Evolutionary conservation across 768 basidiomycete genomes (phyloP), one percentile per base, ranked within the genome.

Genomic region (Russula sp.): DNA sequence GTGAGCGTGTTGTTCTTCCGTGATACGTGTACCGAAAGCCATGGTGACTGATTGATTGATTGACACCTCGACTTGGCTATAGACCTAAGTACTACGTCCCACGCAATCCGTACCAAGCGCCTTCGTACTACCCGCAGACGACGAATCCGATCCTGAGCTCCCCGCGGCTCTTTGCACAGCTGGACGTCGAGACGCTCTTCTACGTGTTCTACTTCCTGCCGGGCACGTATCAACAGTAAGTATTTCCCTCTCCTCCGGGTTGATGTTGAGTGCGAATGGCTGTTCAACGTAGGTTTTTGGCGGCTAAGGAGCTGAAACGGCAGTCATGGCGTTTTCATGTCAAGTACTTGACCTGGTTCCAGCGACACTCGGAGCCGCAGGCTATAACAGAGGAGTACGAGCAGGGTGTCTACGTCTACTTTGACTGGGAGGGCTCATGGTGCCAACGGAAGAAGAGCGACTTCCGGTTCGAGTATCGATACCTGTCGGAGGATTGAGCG

Each of bases 301-400:
- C 97, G 2, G 97, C 97, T 6, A 93, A 92, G 73, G 97, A 99
- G 76, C 80, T 99, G 68, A 98, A 98, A 79, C 84, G 90, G 56
- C 96, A 98, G 74, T 94, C 93, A 46, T 99, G 97, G 97, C 87
- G 97, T 55, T 99, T 98, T 81, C 97, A 99, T 75, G 92, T 98
- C 66, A 98, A 98, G 77, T 99, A 98, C 74, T 79, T 99, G 65
- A 99, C 97, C 34, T 99, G 97, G 95, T 99, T 99, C 85, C 97
- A 98, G 75, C 86, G 97, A 42, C 93, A 97, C 72, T 94, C 93
- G 26, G 95, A 98, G 72, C 97, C 97, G 10, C 93, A 96, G 72
- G 94, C 94, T 1, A 98, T 99, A 74, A 99, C 97, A 58, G 96
- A 98, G 71, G 96, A 98, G 74, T 99, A 98, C 75, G 97, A 99